A percentile compares a stretch with the other conserved stretches of the same genome.
These are phyloP conservation scores for Cadophora gregata DNA, from an alignment of 2,329 filamentous ascomycete genomes.

Conservation along the genomic window DNA sequence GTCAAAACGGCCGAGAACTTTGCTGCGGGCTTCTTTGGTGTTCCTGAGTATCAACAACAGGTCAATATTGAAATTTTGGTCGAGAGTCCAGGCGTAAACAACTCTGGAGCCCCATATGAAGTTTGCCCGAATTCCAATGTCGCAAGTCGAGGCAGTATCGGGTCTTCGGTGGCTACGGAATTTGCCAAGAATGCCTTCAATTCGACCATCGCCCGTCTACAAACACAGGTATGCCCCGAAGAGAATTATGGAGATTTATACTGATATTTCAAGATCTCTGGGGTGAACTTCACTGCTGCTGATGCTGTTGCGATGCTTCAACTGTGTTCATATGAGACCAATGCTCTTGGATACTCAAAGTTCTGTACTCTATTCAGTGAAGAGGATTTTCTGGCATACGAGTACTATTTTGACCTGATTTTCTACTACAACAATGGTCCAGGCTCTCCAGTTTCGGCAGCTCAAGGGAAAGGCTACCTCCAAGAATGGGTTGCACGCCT, in stretches of 20 bases:
- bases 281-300: conserved; percentile 25
- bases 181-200: conserved; percentile 25
- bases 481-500: conserved; percentile 28
- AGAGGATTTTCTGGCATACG: conserved; percentile 51
- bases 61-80: conserved; percentile 30
- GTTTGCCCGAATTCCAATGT: conserved; percentile 23
- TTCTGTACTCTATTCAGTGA: conserved; percentile 51
- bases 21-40: conserved; percentile 27
- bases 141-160: conserved; percentile 23
- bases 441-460: conserved; percentile 23
- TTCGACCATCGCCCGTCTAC: conserved; percentile 23
- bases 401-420: conserved; percentile 52
- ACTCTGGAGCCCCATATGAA: conserved; percentile 28
- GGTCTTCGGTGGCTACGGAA: conserved; percentile 16
- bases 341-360: conserved; percentile 50
- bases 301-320: conserved; percentile 29
- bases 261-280: conserved; percentile 18
- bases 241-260: background rate
- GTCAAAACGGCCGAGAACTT: conserved; percentile 30
- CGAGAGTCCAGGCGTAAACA: conserved; percentile 24
- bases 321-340: conserved; percentile 32
- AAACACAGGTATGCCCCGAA: conserved; percentile 22
- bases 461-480: conserved; percentile 28
- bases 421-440: conserved; percentile 42
- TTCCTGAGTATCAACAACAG: conserved; percentile 26